Conservation (phyloP, 371 early-diverging fungal species). For the Mortierella sp. region DNA sequence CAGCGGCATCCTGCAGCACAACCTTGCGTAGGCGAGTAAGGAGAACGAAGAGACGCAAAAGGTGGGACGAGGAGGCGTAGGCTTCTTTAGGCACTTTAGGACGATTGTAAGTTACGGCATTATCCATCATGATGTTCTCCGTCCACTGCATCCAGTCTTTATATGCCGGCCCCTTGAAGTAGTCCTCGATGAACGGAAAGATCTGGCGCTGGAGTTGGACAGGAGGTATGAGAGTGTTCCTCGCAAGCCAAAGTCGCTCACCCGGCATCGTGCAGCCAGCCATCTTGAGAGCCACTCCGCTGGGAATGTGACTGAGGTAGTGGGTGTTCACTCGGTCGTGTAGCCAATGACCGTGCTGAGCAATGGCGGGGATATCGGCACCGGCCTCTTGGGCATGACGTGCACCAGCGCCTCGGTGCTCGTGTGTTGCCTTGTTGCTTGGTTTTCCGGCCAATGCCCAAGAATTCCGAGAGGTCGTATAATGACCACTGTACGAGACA, state of each 20-base stretch:
- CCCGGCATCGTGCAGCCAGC: slow-evolving; percentile 11
- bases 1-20: slow-evolving; percentile 18
- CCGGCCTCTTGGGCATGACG: slow-evolving; percentile 3
- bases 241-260: background rate
- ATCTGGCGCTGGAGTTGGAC: slow-evolving; percentile 5
- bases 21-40: slow-evolving; percentile 23
- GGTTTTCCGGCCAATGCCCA: background rate
- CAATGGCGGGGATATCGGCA: background rate
- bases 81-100: too few relatives aligned
- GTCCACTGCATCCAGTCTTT: slow-evolving; percentile 6
- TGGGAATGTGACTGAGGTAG: background rate
- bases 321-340: background rate
- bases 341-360: slow-evolving; percentile 18
- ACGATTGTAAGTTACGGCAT: too few relatives aligned
- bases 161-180: slow-evolving; percentile 1
- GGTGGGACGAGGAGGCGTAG: too few relatives aligned
- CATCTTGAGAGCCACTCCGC: slow-evolving; percentile 5
- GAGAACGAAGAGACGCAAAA: background rate
- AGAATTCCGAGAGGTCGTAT: background rate
- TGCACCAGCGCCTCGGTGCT: background rate
- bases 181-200: slow-evolving; percentile 16
- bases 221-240: background rate
- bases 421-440: slow-evolving; percentile 8
- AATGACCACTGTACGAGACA: background rate
- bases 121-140: slow-evolving; percentile 10